Base-by-base conservation (phyloP, 2,329 filamentous ascomycete species). In the Eutypa lata region DNA sequence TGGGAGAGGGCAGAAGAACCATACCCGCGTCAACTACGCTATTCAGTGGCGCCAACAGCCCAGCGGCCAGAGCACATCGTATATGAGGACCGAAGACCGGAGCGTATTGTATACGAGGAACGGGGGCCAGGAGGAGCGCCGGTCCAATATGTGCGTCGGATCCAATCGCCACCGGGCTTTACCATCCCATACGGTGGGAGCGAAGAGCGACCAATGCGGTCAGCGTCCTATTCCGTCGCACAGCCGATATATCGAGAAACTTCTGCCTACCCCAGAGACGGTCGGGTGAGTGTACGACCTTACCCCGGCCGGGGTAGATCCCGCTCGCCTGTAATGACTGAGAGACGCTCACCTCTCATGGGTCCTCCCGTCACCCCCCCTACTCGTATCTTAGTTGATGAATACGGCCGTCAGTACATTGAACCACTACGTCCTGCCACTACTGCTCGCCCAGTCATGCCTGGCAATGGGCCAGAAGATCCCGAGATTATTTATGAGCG, bases 321-420 rank as follows among this genome's bases (percentile, higher is more conserved):
- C 14, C 71, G 75, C 45, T 81, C 79, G 16, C 76, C 78, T 7
- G 58, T 75, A 35, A 65, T 75, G 61, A 65, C 73, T 57, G 73
- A 78, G 56, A 65, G 73, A 58, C 65, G 73, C 59, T 65, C 76
- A 16, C 73, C 79, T 31, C 73, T 76, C n/a, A 77, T 82, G 72
- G 72, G 76, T 76, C 46, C 76, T 76, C 61, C 69, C 76, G 54
- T 76, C 48, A 76, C 81, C 7, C 78, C 81, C 18, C 74, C 81
- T 45, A 76, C 86, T 51, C 84, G 87, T 56, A 87, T 96, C 57
- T 79, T 96, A 33, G 78, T 95, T 51, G 92, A 97, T 71, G 84
- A 89, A 56, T 90, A 86, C 69, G 91, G 91, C 40, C 89, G 90
- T 67, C 85, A 90, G 66, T 97, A 92, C 72, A 69, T 80, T 54